phyloP scores from a whole-genome alignment of 768 basidiomycete genomes.

The Glaciozyma antarctica region DNA sequence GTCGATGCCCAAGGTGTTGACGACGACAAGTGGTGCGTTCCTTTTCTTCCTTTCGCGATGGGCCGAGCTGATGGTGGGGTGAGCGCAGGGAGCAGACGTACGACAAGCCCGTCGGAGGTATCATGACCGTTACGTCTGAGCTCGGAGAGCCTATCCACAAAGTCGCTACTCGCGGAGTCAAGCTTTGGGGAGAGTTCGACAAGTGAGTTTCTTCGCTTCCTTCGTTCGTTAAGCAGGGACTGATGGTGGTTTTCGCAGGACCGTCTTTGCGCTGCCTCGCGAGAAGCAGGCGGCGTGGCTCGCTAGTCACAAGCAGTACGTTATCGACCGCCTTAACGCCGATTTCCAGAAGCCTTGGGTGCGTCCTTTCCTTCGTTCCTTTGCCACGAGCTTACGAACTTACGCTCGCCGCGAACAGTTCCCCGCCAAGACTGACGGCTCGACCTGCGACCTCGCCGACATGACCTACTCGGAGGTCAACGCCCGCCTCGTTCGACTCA shows the following conservation, averaged over 20 bases:
- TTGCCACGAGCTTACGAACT: background rate
- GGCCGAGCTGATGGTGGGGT: background rate
- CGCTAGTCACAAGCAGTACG: conserved; percentile 70
- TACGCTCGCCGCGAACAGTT: conserved; percentile 58
- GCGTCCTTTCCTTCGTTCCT: background rate
- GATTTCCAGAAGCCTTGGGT: conserved; percentile 73
- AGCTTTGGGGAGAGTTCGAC: conserved; percentile 98
- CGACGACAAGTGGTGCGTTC: conserved; percentile 56
- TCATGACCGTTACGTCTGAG: conserved; percentile 93
- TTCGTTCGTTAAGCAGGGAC: too few relatives aligned
- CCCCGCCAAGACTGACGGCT: conserved; percentile 86
- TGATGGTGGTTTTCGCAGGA: conserved; percentile 35
- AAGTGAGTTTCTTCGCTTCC: conserved; percentile 40
- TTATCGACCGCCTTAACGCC: conserved; percentile 82
- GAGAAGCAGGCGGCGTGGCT: conserved; percentile 91
- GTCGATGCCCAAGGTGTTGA: conserved; percentile 85
- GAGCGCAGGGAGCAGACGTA: conserved; percentile 71
- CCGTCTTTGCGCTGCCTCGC: conserved; percentile 86
- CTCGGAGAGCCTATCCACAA: conserved; percentile 94
- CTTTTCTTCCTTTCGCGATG: background rate
- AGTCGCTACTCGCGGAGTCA: conserved; percentile 91
- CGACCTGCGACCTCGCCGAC: conserved; percentile 72
- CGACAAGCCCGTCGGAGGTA: conserved; percentile 83
- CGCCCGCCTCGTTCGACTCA: conserved; percentile 79
- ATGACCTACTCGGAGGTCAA: conserved; percentile 99